These are phyloP conservation scores for Nymphaea thermarum DNA, from an alignment of 164 flowering plant genomes.

Conservation along the genomic window DNA sequence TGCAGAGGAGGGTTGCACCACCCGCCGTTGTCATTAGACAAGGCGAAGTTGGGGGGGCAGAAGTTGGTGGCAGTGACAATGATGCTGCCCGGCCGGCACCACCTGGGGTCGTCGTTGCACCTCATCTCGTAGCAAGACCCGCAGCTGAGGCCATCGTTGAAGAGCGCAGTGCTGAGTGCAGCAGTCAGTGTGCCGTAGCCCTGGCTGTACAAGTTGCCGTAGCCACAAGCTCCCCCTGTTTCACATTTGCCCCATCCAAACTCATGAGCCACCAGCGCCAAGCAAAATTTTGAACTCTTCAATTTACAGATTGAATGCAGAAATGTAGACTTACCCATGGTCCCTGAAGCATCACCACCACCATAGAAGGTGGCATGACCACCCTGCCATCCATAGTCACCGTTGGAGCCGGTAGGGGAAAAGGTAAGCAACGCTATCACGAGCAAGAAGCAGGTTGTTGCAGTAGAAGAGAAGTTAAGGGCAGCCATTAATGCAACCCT, in stretches of 20 bases:
- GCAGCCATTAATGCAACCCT: background rate
- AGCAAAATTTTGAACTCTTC: background rate
- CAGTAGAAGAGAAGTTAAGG: too few species aligned
- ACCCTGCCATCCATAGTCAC: slow-evolving; percentile 16
- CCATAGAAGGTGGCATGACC: slow-evolving; percentile 41
- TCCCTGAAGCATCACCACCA: slow-evolving; percentile 35
- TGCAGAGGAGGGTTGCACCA: slow-evolving; percentile 46
- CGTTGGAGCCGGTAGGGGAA: slow-evolving; percentile 1
- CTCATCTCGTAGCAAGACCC: slow-evolving; percentile 31
- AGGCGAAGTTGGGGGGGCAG: slow-evolving; percentile 30
- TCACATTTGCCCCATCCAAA: background rate
- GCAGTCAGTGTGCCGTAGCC: slow-evolving; percentile 41
- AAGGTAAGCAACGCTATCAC: background rate
- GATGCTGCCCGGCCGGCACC: slow-evolving; percentile 26
- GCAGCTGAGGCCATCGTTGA: slow-evolving; percentile 30
- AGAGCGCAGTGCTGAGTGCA: slow-evolving; percentile 33
- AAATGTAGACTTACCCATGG: slow-evolving; percentile 19
- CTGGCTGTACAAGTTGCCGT: slow-evolving; percentile 30
- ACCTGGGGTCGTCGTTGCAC: slow-evolving; percentile 28
- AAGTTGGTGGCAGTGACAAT: slow-evolving; percentile 35
- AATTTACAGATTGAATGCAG: too few species aligned
- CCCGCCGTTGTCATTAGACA: slow-evolving; percentile 30
- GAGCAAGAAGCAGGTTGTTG: background rate
- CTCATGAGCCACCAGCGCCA: too few species aligned
- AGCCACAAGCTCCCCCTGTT: slow-evolving; percentile 38